Evolutionary conservation across 495 filamentous ascomycete species (phyloP).

Genomic region (Hyphodiscus hymeniophilus): DNA sequence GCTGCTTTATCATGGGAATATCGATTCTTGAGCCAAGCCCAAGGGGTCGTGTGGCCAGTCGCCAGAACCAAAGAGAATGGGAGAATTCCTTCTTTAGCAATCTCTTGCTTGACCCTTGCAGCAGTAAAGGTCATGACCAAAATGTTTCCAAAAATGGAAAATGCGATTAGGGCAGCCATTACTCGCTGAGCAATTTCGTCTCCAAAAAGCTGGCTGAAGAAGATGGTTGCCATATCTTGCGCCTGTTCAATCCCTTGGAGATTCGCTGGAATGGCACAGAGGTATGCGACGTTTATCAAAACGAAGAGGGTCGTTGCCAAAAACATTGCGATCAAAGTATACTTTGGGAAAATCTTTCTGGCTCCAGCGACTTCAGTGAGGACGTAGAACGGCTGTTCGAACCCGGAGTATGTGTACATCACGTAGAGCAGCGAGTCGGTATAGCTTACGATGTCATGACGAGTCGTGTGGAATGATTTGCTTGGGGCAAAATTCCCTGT

Average conservation of each 20-base stretch:
- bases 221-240: slow-evolving; percentile 16
- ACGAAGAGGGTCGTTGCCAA: slow-evolving; percentile 32
- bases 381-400: slow-evolving; percentile 15
- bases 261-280: slow-evolving; percentile 16
- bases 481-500: slow-evolving; percentile 11
- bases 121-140: slow-evolving; percentile 8
- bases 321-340: slow-evolving; percentile 25
- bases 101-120: slow-evolving; percentile 27
- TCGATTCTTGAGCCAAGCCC: slow-evolving; percentile 2
- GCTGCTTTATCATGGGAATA: too few species aligned
- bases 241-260: neutral
- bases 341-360: slow-evolving; percentile 29
- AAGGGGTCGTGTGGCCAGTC: slow-evolving; percentile 18
- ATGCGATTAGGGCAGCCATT: slow-evolving; percentile 22
- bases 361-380: slow-evolving; percentile 21
- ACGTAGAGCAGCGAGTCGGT: slow-evolving; percentile 8
- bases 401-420: slow-evolving; percentile 10
- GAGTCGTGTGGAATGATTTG: slow-evolving; percentile 9
- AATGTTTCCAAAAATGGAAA: slow-evolving; percentile 26
- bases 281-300: slow-evolving; percentile 38
- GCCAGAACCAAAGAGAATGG: slow-evolving; percentile 36
- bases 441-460: slow-evolving; percentile 9
- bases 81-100: slow-evolving; percentile 28
- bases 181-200: slow-evolving; percentile 11
- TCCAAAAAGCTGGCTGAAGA: slow-evolving; percentile 19